These are phyloP conservation scores for Gossypium mustelinum DNA, from an alignment of 345 rosid species.

Conservation along the genomic window DNA sequence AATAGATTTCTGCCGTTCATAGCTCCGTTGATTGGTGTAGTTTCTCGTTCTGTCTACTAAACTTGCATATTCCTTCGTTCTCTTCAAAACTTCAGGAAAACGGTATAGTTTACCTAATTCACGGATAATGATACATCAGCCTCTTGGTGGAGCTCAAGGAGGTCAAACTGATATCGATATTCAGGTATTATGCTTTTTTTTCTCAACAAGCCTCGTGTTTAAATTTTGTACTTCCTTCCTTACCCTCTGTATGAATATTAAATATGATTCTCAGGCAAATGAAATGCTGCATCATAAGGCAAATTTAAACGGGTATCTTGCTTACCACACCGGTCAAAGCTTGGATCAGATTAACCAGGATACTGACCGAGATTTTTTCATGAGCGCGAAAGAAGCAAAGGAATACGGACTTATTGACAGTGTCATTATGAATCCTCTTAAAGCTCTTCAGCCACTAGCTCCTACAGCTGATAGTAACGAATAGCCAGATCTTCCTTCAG, in stretches of 20 bases:
- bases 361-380: constrained; percentile 94
- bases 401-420: constrained; percentile 90
- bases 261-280: constrained; percentile 55
- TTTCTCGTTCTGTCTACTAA: constrained; percentile 15
- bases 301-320: constrained; percentile 76
- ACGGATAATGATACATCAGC: constrained; percentile 99
- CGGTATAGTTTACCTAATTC: constrained; percentile 93
- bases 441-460: constrained; percentile 72
- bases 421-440: constrained; percentile 82
- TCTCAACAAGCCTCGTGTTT: neutral
- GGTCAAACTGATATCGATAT: constrained; percentile 78
- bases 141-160: constrained; percentile 98
- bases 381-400: constrained; percentile 90
- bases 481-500: constrained; percentile 9
- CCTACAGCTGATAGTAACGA: constrained; percentile 35
- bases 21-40: constrained; percentile 7
- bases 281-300: constrained; percentile 96
- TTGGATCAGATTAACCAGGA: constrained; percentile 74
- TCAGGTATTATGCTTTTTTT: constrained; percentile 49
- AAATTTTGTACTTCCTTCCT: neutral
- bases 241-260: neutral
- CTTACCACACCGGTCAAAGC: constrained; percentile 91
- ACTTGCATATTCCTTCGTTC: neutral
- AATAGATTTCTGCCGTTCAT: constrained; percentile 4
- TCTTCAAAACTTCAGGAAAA: constrained; percentile 51